phyloP scores from a whole-genome alignment of 768 basidiomycete genomes.

The Lactarius psammicola region DNA sequence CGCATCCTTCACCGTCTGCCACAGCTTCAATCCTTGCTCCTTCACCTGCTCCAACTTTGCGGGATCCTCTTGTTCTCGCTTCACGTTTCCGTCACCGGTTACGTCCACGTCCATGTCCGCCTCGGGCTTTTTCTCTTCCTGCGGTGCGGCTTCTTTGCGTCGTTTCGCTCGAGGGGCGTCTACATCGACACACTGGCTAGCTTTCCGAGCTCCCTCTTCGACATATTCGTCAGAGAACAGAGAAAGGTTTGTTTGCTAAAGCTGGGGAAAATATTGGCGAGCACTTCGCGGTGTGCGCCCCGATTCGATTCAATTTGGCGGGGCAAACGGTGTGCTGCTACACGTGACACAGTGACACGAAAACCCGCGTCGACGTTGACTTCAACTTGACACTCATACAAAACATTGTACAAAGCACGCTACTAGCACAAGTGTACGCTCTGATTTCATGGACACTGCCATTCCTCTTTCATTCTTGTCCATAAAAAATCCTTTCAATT shows the following conservation, averaged over 20 bases:
- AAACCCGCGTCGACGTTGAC: slow-evolving; percentile 1
- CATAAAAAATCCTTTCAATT: no score
- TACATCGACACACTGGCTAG: slow-evolving; percentile 41
- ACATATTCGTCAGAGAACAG: slow-evolving; percentile 35
- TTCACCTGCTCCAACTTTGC: slow-evolving; percentile 43
- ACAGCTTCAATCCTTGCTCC: slow-evolving; percentile 68
- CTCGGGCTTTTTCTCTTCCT: slow-evolving; percentile 45
- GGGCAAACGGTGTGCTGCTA: slow-evolving; percentile 4
- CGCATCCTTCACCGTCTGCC: slow-evolving; percentile 78
- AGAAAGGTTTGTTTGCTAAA: slow-evolving; percentile 1
- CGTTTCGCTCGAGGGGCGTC: slow-evolving; percentile 52
- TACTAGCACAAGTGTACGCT: no score
- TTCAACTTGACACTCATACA: no score
- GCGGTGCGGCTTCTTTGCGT: slow-evolving; percentile 44
- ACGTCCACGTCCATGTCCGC: slow-evolving; percentile 37
- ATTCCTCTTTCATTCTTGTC: no score
- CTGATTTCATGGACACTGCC: no score
- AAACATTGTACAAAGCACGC: no score
- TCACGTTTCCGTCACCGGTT: slow-evolving; percentile 34
- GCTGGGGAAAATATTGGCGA: slow-evolving; percentile 13
- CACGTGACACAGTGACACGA: slow-evolving; percentile 17
- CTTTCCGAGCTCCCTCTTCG: slow-evolving; percentile 50
- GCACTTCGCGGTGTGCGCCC: slow-evolving; percentile 13
- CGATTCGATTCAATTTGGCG: slow-evolving; percentile 12
- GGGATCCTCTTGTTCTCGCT: slow-evolving; percentile 32